Conservation (phyloP, 1,139 yeast species). For the Nakaseomyces uthaithaninus region DNA sequence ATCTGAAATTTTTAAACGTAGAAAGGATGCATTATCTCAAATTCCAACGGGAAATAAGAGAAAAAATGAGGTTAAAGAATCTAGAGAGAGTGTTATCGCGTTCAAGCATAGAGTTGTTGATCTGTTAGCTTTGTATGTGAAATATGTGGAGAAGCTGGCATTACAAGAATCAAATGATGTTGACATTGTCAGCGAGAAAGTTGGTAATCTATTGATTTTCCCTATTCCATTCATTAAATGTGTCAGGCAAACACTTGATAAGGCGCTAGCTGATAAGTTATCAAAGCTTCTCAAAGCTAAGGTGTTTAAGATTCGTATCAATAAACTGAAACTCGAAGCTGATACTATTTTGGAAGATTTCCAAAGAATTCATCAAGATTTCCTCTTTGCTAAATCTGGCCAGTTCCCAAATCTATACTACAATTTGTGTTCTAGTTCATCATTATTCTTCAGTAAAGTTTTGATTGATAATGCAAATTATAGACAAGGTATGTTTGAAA, state of each 20-base stretch:
- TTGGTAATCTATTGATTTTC: conserved; percentile 34
- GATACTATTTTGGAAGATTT: conserved; percentile 14
- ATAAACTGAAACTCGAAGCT: conserved; percentile 17
- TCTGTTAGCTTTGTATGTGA: conserved; percentile 55
- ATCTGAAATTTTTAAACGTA: conserved; percentile 74
- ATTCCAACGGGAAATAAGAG: conserved; percentile 55
- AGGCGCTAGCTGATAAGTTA: conserved; percentile 62
- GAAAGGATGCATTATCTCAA: conserved; percentile 51
- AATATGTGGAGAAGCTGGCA: conserved; percentile 27
- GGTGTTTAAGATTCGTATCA: conserved; percentile 45
- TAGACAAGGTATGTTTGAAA: conserved; percentile 20
- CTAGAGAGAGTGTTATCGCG: conserved; percentile 69
- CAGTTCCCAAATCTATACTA: conserved; percentile 21
- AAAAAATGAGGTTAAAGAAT: conserved; percentile 62
- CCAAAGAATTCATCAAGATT: conserved; percentile 26
- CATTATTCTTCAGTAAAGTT: conserved; percentile 56
- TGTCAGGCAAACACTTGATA: conserved; percentile 61
- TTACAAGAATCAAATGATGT: conserved; percentile 9
- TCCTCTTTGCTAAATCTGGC: conserved; percentile 31
- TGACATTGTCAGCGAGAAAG: conserved; percentile 6
- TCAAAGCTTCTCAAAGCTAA: conserved; percentile 60
- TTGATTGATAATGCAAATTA: conserved; percentile 31
- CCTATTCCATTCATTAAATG: conserved; percentile 55
- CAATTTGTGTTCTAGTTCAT: conserved; percentile 25
- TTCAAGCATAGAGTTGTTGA: conserved; percentile 77